phyloP scores from a whole-genome alignment of 257 asterid genomes.

The Solanum ossicruentum region DNA sequence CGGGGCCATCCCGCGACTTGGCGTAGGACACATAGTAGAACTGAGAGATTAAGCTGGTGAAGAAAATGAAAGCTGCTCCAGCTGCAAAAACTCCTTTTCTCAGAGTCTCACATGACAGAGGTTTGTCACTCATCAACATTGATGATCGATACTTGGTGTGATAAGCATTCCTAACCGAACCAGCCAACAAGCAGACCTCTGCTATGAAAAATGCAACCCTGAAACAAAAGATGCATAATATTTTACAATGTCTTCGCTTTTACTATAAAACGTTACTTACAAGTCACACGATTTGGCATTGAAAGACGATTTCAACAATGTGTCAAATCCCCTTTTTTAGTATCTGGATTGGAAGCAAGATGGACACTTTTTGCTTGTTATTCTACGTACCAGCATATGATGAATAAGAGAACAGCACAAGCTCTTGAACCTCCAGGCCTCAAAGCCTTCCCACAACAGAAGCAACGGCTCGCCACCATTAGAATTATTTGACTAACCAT shows the following conservation, averaged over 20 bases:
- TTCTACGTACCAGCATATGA: slow-evolving; percentile 60
- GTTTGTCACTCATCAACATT: slow-evolving; percentile 7
- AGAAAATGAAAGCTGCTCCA: slow-evolving; percentile 68
- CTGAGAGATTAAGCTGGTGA: slow-evolving; percentile 67
- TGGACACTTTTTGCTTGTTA: not conserved
- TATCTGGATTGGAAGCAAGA: not conserved
- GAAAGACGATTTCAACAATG: not conserved
- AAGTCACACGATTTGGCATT: not conserved
- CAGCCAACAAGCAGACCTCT: slow-evolving; percentile 77
- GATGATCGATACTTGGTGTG: slow-evolving; percentile 61
- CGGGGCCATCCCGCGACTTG: slow-evolving; percentile 31
- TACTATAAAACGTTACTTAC: not conserved
- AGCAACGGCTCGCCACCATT: slow-evolving; percentile 73
- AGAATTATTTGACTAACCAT: slow-evolving; percentile 55
- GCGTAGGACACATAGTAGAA: slow-evolving; percentile 54
- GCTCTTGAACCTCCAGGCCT: slow-evolving; percentile 93
- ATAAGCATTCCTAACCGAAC: slow-evolving; percentile 81
- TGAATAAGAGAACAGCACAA: slow-evolving; percentile 69
- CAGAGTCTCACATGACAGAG: slow-evolving; percentile 75
- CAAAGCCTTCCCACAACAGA: slow-evolving; percentile 79
- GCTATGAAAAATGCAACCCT: slow-evolving; percentile 77
- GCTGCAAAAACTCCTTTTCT: slow-evolving; percentile 93
- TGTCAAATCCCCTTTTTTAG: not conserved
- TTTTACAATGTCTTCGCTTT: not conserved
- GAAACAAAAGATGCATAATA: not conserved